A percentile compares a stretch with the other conserved stretches of the same genome.
Evolutionary conservation across 768 basidiomycete genomes (phyloP).

Genomic region (Lyophyllum decastes): DNA sequence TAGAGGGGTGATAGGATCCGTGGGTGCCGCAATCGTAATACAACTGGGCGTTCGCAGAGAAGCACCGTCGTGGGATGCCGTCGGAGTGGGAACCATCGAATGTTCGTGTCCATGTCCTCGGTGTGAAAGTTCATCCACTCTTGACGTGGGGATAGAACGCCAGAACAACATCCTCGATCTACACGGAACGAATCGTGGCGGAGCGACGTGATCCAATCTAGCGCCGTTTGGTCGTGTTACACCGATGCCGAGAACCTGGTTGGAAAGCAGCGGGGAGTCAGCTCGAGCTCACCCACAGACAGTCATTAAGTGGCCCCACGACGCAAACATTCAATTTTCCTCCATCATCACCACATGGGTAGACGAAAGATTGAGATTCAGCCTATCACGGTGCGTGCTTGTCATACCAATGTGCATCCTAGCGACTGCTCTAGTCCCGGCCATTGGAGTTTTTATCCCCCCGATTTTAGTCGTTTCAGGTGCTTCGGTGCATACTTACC

Average conservation of each 20-base stretch:
- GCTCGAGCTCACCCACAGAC: conserved; percentile 6
- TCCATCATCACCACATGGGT: conserved; percentile 43
- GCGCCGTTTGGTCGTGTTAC: conserved; percentile 17
- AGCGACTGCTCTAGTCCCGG: background rate
- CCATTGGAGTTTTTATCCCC: conserved; percentile 9
- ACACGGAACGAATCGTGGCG: background rate
- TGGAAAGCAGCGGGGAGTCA: conserved; percentile 5
- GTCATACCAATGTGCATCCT: conserved; percentile 4
- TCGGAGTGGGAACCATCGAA: background rate
- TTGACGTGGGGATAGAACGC: conserved; percentile 1
- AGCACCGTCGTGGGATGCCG: background rate
- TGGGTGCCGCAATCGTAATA: no score
- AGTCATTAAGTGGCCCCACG: no score
- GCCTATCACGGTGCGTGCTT: conserved; percentile 66
- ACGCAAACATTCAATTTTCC: background rate
- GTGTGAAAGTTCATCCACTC: conserved; percentile 9
- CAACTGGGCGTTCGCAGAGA: background rate
- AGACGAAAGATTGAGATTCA: conserved; percentile 82
- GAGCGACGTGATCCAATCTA: conserved; percentile 10
- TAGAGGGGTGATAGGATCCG: no score
- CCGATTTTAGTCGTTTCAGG: conserved; percentile 10
- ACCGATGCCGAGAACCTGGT: conserved; percentile 10
- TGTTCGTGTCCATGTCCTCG: background rate
- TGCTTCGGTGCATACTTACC: background rate
- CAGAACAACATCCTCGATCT: no score